phyloP scores from a whole-genome alignment of 2,329 filamentous ascomycete genomes.

The Capronia americana region DNA sequence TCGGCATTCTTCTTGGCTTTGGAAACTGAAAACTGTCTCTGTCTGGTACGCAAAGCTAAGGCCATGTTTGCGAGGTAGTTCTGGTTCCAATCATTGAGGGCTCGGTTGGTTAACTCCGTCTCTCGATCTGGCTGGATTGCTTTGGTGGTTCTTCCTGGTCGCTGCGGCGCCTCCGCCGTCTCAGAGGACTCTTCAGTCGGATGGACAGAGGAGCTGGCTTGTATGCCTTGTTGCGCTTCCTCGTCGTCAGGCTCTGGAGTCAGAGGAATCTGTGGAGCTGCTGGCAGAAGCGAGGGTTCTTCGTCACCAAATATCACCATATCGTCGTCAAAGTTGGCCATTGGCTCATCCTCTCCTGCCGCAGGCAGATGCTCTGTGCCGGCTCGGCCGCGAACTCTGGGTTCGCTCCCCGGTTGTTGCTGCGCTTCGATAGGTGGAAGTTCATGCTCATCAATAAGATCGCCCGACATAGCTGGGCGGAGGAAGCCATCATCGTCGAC shows the following conservation, averaged over 20 bases:
- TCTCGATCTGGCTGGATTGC: conserved; percentile 55
- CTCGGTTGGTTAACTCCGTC: conserved; percentile 62
- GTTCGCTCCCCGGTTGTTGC: neutral
- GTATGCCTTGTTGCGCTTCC: conserved; percentile 29
- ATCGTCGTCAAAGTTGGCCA: conserved; percentile 40
- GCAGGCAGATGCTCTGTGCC: conserved; percentile 1
- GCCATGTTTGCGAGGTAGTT: conserved; percentile 68
- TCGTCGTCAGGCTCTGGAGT: conserved; percentile 22
- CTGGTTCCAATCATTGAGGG: conserved; percentile 63
- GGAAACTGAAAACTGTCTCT: conserved; percentile 48
- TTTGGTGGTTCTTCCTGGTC: conserved; percentile 47
- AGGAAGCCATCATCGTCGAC: conserved; percentile 69
- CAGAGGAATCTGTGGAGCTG: conserved; percentile 34
- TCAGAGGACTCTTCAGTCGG: conserved; percentile 22
- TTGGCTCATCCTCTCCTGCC: conserved; percentile 9
- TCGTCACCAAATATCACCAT: conserved; percentile 42
- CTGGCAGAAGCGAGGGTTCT: conserved; percentile 41
- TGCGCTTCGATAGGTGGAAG: conserved; percentile 6
- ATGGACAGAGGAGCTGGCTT: conserved; percentile 25
- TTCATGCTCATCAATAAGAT: conserved; percentile 30
- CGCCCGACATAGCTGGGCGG: conserved; percentile 44
- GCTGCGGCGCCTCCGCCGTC: conserved; percentile 41
- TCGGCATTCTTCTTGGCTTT: conserved; percentile 68
- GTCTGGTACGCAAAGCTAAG: conserved; percentile 53
- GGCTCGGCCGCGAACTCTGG: neutral